These are phyloP conservation scores for Penicillium subrubescens DNA, from an alignment of 495 filamentous ascomycete genomes.

Conservation along the genomic window DNA sequence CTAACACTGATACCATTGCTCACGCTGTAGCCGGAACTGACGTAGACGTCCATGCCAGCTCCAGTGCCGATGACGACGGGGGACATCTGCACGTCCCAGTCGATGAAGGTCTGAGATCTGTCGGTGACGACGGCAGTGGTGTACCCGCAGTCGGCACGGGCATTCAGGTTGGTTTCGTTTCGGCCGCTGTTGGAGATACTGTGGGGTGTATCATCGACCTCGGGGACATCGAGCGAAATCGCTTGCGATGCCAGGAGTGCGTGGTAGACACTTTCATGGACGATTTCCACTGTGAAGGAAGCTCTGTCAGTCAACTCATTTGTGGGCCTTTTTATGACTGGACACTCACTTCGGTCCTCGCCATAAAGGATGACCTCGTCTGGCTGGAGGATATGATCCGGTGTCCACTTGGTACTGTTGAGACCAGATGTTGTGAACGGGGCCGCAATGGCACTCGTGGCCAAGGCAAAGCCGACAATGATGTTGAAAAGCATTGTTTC, in stretches of 20 bases:
- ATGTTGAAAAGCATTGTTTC: neutral
- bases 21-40: slow-evolving; percentile 12
- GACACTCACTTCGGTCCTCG: slow-evolving; percentile 7
- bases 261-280: neutral
- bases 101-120: slow-evolving; percentile 10
- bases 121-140: slow-evolving; percentile 9
- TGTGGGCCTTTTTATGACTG: neutral
- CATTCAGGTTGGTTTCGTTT: neutral
- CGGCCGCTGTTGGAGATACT: neutral
- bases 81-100: slow-evolving; percentile 20
- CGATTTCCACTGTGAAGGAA: neutral
- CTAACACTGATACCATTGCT: slow-evolving; percentile 3
- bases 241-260: neutral
- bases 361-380: slow-evolving; percentile 13
- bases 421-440: neutral
- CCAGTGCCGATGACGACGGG: slow-evolving; percentile 16
- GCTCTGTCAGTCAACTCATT: neutral
- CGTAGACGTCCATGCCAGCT: slow-evolving; percentile 13
- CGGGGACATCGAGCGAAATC: neutral
- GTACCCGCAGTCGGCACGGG: neutral
- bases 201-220: neutral
- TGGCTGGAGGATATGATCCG: slow-evolving; percentile 15
- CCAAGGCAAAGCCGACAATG: neutral
- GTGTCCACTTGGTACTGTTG: slow-evolving; percentile 15
- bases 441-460: neutral